Percentiles rank a stretch among this genome's conserved stretches.
Evolutionary conservation across 306 rosid species (phyloP).

Genomic region (Pyrus pyrifolia): DNA sequence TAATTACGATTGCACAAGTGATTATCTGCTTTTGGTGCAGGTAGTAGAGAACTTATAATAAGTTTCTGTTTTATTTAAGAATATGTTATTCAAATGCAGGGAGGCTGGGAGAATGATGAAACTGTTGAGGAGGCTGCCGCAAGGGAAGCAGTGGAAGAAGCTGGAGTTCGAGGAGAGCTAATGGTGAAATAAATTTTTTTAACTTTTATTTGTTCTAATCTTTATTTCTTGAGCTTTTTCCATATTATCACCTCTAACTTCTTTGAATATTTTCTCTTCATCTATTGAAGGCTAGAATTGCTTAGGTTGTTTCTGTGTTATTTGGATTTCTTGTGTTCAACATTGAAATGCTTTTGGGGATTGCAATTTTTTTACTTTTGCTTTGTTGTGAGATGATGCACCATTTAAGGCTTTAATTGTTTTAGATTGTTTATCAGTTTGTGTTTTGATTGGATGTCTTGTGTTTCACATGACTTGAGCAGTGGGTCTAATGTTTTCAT

Average conservation of each 20-base stretch:
- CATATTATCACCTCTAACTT: too few species aligned
- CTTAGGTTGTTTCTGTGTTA: background rate
- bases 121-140: conserved; percentile 50
- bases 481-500: background rate
- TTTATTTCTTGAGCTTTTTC: background rate
- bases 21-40: background rate
- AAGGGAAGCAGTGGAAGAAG: conserved; percentile 53
- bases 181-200: conserved; percentile 28
- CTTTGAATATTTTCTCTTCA: background rate
- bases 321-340: background rate
- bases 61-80: background rate
- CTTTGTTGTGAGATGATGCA: background rate
- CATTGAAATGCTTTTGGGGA: too few species aligned
- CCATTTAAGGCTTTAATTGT: background rate
- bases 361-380: background rate
- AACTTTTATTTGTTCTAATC: background rate
- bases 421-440: background rate
- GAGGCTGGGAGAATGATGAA: conserved; percentile 65
- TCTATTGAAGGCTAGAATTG: background rate
- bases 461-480: background rate
- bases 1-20: background rate
- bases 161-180: conserved; percentile 59
- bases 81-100: conserved; percentile 19
- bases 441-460: background rate
- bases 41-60: background rate